Evolutionary conservation across 495 filamentous ascomycete genomes (phyloP).

Genomic region (Evernia prunastri): DNA sequence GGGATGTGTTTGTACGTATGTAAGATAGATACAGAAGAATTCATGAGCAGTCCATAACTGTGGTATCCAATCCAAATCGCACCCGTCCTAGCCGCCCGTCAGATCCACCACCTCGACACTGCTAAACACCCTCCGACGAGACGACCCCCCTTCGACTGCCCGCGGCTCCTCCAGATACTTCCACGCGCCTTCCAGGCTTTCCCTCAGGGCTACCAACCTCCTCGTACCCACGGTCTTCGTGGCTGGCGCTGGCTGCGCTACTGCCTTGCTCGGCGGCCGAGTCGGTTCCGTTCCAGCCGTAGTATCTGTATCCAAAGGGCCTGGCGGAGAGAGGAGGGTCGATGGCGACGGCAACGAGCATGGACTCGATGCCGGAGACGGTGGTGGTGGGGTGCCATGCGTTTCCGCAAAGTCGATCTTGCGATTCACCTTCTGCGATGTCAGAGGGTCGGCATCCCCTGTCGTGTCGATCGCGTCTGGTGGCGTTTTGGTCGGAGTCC

Average conservation of each 20-base stretch:
- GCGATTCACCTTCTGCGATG: constrained; percentile 14
- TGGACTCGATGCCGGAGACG: neutral
- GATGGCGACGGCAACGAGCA: constrained; percentile 22
- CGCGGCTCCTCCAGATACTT: constrained; percentile 21
- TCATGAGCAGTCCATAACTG: neutral
- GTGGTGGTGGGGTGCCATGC: neutral
- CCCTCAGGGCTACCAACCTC: constrained; percentile 16
- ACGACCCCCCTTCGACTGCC: constrained; percentile 1
- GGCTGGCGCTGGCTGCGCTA: neutral
- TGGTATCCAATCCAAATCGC: neutral
- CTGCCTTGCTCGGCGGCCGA: neutral
- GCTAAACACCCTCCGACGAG: constrained; percentile 2
- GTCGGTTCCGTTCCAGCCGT: neutral
- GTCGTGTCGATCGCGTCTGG: neutral
- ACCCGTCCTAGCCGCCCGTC: constrained; percentile 15
- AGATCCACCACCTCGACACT: constrained; percentile 26
- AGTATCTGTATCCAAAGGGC: neutral
- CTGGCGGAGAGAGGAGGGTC: constrained; percentile 10
- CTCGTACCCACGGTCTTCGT: neutral
- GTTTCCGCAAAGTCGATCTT: constrained; percentile 13
- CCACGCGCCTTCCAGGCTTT: constrained; percentile 28
- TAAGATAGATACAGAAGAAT: neutral
- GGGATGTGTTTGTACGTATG: neutral
- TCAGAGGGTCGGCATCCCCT: neutral
- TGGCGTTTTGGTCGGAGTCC: neutral